A percentile compares a stretch with the other conserved stretches of the same genome.
These are phyloP conservation scores for Phytophthora idaei DNA, from an alignment of 352 stramenopile species.

Conservation along the genomic window DNA sequence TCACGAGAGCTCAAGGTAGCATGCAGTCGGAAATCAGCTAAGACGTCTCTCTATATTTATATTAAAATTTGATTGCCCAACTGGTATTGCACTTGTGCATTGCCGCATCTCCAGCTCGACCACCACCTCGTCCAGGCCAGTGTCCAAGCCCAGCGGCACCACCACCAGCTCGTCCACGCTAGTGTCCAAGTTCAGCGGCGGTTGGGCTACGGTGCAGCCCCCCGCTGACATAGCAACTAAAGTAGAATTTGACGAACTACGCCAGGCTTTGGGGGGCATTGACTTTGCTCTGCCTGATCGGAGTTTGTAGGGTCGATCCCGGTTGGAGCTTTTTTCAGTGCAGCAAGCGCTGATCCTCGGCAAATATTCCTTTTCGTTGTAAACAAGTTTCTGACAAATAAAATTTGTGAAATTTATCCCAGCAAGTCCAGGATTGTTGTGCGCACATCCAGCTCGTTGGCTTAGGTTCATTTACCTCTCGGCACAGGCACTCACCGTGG, in stretches of 20 bases:
- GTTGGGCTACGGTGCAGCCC: no score
- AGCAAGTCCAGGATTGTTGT: neutral
- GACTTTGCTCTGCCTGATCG: neutral
- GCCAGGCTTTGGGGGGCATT: neutral
- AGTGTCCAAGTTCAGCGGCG: neutral
- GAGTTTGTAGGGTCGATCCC: neutral
- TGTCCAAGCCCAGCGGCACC: neutral
- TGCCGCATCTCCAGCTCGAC: neutral
- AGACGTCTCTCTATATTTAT: neutral
- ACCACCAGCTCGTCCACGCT: neutral
- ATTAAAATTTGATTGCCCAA: neutral
- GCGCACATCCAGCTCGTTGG: neutral
- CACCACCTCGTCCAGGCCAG: neutral
- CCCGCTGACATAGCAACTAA: neutral
- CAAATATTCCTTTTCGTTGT: neutral
- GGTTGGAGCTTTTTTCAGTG: neutral
- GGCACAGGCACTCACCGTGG: neutral
- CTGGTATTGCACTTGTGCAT: no score
- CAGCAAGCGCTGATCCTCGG: neutral
- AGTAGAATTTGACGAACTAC: neutral
- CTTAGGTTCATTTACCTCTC: neutral
- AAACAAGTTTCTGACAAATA: neutral
- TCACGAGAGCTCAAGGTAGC: neutral
- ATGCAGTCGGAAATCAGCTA: neutral
- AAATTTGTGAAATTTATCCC: neutral